These are phyloP conservation scores for Daldinia sp. DNA, from an alignment of 2,329 filamentous ascomycete species.

Conservation along the genomic window DNA sequence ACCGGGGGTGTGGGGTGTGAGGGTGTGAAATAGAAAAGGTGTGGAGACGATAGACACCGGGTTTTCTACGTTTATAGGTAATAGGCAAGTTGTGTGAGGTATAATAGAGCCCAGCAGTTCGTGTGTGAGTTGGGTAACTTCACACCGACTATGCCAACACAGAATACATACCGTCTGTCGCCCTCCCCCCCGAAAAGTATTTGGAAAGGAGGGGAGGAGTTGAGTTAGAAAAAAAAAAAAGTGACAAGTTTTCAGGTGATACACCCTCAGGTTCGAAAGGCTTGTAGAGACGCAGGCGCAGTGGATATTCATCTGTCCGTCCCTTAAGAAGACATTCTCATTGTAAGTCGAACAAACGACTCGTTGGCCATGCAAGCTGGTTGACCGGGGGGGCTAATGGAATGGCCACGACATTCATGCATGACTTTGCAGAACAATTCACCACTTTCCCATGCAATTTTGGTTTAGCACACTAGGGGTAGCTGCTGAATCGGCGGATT, in stretches of 20 bases:
- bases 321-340: slow-evolving; percentile 41
- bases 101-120: slow-evolving; percentile 49
- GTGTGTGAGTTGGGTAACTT: slow-evolving; percentile 48
- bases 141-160: slow-evolving; percentile 48
- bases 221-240: slow-evolving; percentile 46
- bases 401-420: slow-evolving; percentile 61
- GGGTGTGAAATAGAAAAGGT: slow-evolving; percentile 48
- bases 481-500: slow-evolving; percentile 46
- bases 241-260: slow-evolving; percentile 33
- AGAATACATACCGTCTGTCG: slow-evolving; percentile 36
- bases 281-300: slow-evolving; percentile 29
- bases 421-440: slow-evolving; percentile 56
- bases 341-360: slow-evolving; percentile 46
- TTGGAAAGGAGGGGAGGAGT: slow-evolving; percentile 45
- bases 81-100: slow-evolving; percentile 51
- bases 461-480: slow-evolving; percentile 50
- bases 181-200: slow-evolving; percentile 20
- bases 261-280: slow-evolving; percentile 30
- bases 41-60: slow-evolving; percentile 51
- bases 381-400: slow-evolving; percentile 54
- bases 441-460: slow-evolving; percentile 47
- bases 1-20: slow-evolving; percentile 48
- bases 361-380: slow-evolving; percentile 54
- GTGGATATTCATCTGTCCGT: slow-evolving; percentile 36
- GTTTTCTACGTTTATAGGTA: slow-evolving; percentile 46